Conservation (phyloP, 345 rosid genomes). For the Diplotaxis tenuifolia region DNA sequence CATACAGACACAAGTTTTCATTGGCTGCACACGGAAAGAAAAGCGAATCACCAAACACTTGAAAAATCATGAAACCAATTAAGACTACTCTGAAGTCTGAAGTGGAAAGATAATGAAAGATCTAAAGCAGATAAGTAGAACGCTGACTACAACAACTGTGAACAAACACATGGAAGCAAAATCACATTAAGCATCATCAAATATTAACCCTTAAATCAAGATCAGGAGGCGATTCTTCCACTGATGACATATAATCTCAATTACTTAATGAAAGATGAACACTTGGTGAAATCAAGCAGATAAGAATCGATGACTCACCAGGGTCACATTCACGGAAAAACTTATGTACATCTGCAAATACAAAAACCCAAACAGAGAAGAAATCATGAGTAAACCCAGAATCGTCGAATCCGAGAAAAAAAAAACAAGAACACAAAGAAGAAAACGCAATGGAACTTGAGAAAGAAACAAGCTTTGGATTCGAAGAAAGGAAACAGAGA, state of each 20-base stretch:
- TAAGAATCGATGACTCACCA: constrained; percentile 41
- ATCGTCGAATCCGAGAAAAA: background rate
- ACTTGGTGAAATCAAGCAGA: background rate
- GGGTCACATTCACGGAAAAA: constrained; percentile 69
- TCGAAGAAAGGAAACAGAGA: background rate
- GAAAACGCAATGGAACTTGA: background rate
- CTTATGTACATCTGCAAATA: constrained; percentile 56
- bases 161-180: constrained; percentile 1
- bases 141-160: background rate
- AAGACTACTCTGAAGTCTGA: too few species aligned
- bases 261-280: background rate
- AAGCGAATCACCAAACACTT: too few species aligned
- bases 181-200: background rate
- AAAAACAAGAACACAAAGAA: background rate
- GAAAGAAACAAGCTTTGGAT: constrained; percentile 25
- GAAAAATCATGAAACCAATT: too few species aligned
- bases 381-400: background rate
- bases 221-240: background rate
- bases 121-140: background rate
- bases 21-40: constrained; percentile 48
- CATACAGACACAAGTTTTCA: constrained; percentile 92
- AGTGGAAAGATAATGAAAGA: background rate
- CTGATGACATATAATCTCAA: background rate
- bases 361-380: background rate
- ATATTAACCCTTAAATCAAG: background rate